Percentiles rank a stretch among this genome's conserved stretches.
These are phyloP conservation scores for Diddensiella caesifluorescens DNA, from an alignment of 805 yeast genomes.

Conservation along the genomic window DNA sequence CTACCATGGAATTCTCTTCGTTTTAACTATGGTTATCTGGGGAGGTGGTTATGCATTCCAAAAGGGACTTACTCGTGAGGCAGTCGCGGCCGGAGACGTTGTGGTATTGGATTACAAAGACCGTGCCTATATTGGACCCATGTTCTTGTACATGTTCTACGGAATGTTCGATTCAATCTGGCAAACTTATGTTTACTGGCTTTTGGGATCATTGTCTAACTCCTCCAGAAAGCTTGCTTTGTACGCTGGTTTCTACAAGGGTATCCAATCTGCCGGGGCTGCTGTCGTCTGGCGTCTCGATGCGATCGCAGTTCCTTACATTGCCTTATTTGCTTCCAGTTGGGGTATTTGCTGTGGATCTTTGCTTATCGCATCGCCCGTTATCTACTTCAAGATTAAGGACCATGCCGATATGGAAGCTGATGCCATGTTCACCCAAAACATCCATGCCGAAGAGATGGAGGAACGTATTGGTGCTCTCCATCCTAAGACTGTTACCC, in stretches of 20 bases:
- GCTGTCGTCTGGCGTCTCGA: conserved; percentile 57
- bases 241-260: conserved; percentile 56
- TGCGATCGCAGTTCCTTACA: conserved; percentile 36
- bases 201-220: conserved; percentile 53
- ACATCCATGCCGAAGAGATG: conserved; percentile 15
- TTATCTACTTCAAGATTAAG: conserved; percentile 27
- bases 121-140: conserved; percentile 47
- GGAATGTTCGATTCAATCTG: conserved; percentile 53
- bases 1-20: conserved; percentile 39
- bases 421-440: conserved; percentile 22
- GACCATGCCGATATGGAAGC: conserved; percentile 38
- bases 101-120: conserved; percentile 42
- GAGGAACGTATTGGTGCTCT: no score
- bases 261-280: conserved; percentile 57
- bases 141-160: conserved; percentile 56
- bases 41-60: conserved; percentile 23
- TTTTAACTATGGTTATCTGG: conserved; percentile 41
- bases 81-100: conserved; percentile 24
- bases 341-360: conserved; percentile 49
- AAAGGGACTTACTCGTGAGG: conserved; percentile 34
- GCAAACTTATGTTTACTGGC: conserved; percentile 52
- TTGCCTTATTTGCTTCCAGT: conserved; percentile 42
- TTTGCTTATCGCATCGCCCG: conserved; percentile 30
- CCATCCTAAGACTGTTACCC: no score
- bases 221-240: conserved; percentile 49